A percentile compares a stretch with the other conserved stretches of the same genome.
Conservation (phyloP, 129 eudicot species). For the Flaveria brownii region DNA sequence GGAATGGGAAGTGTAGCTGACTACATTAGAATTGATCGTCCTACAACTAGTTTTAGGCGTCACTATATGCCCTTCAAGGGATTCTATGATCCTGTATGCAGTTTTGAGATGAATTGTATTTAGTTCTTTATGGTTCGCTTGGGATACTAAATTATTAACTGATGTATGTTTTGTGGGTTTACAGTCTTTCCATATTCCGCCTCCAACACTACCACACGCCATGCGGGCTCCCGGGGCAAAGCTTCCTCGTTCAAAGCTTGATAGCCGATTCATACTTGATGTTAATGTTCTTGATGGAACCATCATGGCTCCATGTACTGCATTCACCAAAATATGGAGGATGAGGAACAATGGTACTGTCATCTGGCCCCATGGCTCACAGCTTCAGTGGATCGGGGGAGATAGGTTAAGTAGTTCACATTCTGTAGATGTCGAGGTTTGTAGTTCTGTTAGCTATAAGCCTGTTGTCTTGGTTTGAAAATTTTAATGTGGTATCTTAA, state of each 20-base stretch:
- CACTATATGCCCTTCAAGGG: slow-evolving; percentile 39
- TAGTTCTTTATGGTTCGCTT: background rate
- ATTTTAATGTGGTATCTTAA: background rate
- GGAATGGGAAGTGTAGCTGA: slow-evolving; percentile 53
- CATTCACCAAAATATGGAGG: slow-evolving; percentile 91
- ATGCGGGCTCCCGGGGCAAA: slow-evolving; percentile 41
- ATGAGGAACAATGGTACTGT: slow-evolving; percentile 78
- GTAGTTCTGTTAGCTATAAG: background rate
- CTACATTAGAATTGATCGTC: slow-evolving; percentile 70
- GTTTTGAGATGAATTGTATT: background rate
- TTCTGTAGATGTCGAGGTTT: slow-evolving; percentile 67
- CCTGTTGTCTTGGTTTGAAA: background rate
- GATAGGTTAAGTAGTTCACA: slow-evolving; percentile 53
- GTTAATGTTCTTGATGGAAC: slow-evolving; percentile 84
- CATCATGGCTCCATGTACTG: slow-evolving; percentile 67
- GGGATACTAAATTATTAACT: background rate
- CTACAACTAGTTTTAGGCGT: slow-evolving; percentile 38
- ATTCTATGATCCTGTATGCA: slow-evolving; percentile 49
- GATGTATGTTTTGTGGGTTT: background rate
- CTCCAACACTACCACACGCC: slow-evolving; percentile 42
- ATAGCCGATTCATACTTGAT: slow-evolving; percentile 81
- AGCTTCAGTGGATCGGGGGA: slow-evolving; percentile 90
- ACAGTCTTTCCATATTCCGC: slow-evolving; percentile 21
- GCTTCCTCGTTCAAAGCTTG: slow-evolving; percentile 49
- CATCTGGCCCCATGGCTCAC: slow-evolving; percentile 74